phyloP scores from a whole-genome alignment of 768 basidiomycete genomes.

The Pholiota microspora region DNA sequence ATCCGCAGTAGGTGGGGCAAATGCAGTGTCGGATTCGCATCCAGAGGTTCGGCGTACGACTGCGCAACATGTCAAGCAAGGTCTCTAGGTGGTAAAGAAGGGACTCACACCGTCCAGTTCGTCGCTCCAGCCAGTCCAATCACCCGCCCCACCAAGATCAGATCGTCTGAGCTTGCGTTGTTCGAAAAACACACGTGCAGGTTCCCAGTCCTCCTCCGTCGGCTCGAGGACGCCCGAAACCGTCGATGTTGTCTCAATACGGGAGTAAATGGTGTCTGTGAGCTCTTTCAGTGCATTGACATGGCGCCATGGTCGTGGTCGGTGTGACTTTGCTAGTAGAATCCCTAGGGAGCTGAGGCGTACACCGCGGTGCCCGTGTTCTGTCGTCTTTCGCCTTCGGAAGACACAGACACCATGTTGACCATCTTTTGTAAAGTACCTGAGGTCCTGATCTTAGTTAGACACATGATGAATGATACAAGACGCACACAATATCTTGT shows the following conservation, averaged over 20 bases:
- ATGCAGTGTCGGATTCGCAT: constrained; percentile 58
- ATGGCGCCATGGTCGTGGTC: constrained; percentile 78
- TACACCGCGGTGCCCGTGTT: constrained; percentile 75
- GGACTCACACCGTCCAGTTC: constrained; percentile 56
- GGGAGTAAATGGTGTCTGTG: constrained; percentile 49
- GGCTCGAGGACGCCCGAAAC: constrained; percentile 47
- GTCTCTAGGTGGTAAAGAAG: not conserved
- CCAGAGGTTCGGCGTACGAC: constrained; percentile 26
- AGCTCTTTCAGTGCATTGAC: constrained; percentile 62
- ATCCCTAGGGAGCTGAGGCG: constrained; percentile 78
- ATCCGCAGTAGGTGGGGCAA: constrained; percentile 75
- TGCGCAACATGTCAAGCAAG: constrained; percentile 6
- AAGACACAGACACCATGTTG: constrained; percentile 77
- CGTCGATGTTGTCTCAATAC: constrained; percentile 41
- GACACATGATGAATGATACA: not conserved
- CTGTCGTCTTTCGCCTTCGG: constrained; percentile 62
- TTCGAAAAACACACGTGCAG: constrained; percentile 62
- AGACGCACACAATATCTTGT: constrained; percentile 71
- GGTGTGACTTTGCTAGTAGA: constrained; percentile 59
- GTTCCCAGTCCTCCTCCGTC: constrained; percentile 59
- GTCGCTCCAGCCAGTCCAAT: constrained; percentile 68
- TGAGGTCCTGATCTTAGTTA: constrained; percentile 22
- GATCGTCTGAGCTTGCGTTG: constrained; percentile 49
- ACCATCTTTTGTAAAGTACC: constrained; percentile 70
- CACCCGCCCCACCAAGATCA: constrained; percentile 54